Evolutionary conservation across 768 basidiomycete species (phyloP).

Genomic region (Lactarius evosmus): DNA sequence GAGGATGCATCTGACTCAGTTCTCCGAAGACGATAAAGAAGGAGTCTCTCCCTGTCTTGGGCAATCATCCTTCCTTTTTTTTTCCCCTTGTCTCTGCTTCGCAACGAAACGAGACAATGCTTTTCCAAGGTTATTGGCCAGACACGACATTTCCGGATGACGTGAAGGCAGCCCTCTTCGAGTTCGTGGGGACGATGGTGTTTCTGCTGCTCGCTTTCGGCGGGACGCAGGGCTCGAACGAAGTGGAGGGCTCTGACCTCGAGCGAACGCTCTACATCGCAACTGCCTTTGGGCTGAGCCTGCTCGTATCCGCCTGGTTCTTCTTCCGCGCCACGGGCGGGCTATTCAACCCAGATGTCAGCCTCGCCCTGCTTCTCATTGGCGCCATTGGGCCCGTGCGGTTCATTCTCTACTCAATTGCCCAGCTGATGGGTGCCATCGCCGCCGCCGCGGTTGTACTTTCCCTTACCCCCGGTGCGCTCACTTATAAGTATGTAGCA

Average conservation of each 20-base stretch:
- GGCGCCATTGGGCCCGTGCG: constrained; percentile 54
- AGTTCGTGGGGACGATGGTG: constrained; percentile 56
- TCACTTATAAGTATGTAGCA: constrained; percentile 51
- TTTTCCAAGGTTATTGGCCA: constrained; percentile 29
- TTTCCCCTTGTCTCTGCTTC: neutral
- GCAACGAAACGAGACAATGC: neutral
- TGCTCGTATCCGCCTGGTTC: constrained; percentile 63
- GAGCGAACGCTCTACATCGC: constrained; percentile 54
- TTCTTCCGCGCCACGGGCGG: constrained; percentile 65
- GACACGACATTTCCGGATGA: constrained; percentile 37
- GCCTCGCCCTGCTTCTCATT: constrained; percentile 54
- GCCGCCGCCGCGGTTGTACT: constrained; percentile 54
- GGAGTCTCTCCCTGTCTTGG: too few species aligned
- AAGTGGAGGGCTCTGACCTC: constrained; percentile 34
- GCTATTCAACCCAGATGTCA: constrained; percentile 64
- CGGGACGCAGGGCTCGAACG: constrained; percentile 55
- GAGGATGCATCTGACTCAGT: neutral
- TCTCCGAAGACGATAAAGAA: neutral
- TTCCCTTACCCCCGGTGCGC: constrained; percentile 51
- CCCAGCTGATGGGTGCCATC: constrained; percentile 60
- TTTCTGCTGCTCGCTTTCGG: constrained; percentile 67
- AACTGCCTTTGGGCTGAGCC: constrained; percentile 56
- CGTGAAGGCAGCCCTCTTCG: constrained; percentile 48
- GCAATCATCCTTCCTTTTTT: neutral
- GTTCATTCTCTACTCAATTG: constrained; percentile 56